These are phyloP conservation scores for Chrysanthemum makinoi DNA, from an alignment of 129 eudicot genomes.

Conservation along the genomic window DNA sequence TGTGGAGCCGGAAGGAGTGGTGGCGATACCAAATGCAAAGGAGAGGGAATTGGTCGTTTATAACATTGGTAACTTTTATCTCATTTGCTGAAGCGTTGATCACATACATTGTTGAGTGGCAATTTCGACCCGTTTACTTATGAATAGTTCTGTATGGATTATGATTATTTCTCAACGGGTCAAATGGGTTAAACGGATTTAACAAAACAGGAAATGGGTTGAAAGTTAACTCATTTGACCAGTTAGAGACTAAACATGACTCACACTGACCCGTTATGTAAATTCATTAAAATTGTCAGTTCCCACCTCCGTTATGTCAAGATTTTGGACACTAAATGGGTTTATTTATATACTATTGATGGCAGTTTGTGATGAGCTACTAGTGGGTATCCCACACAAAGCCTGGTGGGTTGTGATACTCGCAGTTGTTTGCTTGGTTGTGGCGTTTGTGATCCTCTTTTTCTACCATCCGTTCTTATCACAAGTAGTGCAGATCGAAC, in stretches of 20 bases:
- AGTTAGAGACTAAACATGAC: background rate
- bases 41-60: constrained; percentile 64
- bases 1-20: constrained; percentile 87
- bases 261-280: too few species aligned
- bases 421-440: constrained; percentile 58
- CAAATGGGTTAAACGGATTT: too few species aligned
- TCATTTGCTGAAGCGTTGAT: constrained; percentile 6
- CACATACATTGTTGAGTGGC: background rate
- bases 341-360: constrained; percentile 3
- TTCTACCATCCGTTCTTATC: constrained; percentile 53
- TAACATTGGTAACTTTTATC: constrained; percentile 67
- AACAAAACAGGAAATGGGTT: background rate
- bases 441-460: constrained; percentile 66
- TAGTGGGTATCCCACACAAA: constrained; percentile 73
- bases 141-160: background rate
- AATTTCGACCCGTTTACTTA: background rate
- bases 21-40: constrained; percentile 61
- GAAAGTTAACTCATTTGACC: background rate
- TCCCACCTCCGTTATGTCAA: too few species aligned
- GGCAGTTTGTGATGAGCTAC: constrained; percentile 90
- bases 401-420: constrained; percentile 81
- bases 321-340: too few species aligned
- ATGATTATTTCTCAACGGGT: too few species aligned
- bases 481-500: constrained; percentile 24
- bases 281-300: too few species aligned